Conservation (phyloP, 768 basidiomycete species). For the Termitomyces sp. region DNA sequence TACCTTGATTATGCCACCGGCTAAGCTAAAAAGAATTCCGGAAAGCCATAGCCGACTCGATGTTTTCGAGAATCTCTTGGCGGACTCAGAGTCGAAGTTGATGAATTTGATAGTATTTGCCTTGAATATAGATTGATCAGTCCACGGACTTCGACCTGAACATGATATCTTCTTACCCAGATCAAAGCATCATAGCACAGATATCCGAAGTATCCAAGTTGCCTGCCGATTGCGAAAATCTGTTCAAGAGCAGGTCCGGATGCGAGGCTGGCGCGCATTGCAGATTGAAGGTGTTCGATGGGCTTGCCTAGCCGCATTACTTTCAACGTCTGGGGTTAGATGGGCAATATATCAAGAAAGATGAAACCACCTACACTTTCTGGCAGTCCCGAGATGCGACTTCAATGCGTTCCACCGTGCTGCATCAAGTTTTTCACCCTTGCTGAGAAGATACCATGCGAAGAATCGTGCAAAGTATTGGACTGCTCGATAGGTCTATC, state of each 20-base stretch:
- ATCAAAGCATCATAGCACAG: conserved; percentile 75
- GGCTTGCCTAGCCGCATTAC: conserved; percentile 94
- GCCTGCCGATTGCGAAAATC: conserved; percentile 72
- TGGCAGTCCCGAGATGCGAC: conserved; percentile 71
- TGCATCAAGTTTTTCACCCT: conserved; percentile 66
- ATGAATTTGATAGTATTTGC: conserved; percentile 65
- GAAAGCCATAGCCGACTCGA: conserved; percentile 86
- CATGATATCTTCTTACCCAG: conserved; percentile 58
- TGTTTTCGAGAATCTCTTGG: conserved; percentile 51
- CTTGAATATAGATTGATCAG: conserved; percentile 24
- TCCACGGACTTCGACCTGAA: background rate
- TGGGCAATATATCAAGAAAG: background rate
- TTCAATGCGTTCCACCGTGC: conserved; percentile 83
- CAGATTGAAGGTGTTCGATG: conserved; percentile 88
- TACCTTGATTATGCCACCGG: conserved; percentile 67
- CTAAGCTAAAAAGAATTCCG: conserved; percentile 78
- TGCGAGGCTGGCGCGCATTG: conserved; percentile 61
- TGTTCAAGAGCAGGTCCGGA: conserved; percentile 60
- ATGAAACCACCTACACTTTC: conserved; percentile 62
- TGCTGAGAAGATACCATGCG: conserved; percentile 71
- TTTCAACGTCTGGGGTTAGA: conserved; percentile 23
- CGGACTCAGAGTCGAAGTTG: conserved; percentile 51
- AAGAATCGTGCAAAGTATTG: conserved; percentile 91
- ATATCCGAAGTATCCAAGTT: conserved; percentile 87
- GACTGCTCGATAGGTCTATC: conserved; percentile 78